These are phyloP conservation scores for Myxozyma vanderwaltii DNA, from an alignment of 805 yeast genomes.

Conservation along the genomic window DNA sequence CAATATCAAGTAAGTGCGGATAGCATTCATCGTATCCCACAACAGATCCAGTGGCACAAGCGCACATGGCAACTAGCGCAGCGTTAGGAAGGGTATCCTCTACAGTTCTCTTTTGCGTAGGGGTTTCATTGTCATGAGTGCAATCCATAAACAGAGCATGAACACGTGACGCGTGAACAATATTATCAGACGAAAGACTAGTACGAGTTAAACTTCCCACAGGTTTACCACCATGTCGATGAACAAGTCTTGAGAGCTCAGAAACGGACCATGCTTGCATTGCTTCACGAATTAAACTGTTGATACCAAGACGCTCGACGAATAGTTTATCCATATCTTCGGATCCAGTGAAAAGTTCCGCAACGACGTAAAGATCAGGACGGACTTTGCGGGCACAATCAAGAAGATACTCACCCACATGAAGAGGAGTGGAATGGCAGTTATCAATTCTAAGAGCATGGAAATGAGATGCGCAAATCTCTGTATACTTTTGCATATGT, in stretches of 20 bases:
- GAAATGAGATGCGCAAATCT: constrained; percentile 69
- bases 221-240: constrained; percentile 92
- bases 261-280: constrained; percentile 93
- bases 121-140: constrained; percentile 93
- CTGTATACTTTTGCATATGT: constrained; percentile 77
- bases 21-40: constrained; percentile 93
- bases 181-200: constrained; percentile 46
- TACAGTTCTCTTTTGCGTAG: constrained; percentile 83
- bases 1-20: constrained; percentile 79
- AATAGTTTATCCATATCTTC: constrained; percentile 86
- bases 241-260: constrained; percentile 82
- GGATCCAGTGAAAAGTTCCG: constrained; percentile 91
- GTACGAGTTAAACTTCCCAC: constrained; percentile 74
- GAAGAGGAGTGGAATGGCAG: constrained; percentile 94
- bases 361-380: constrained; percentile 88
- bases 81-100: constrained; percentile 96
- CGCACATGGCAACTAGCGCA: constrained; percentile 88
- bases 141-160: constrained; percentile 98
- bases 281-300: constrained; percentile 89
- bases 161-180: constrained; percentile 69
- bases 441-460: constrained; percentile 92
- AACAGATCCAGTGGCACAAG: constrained; percentile 91
- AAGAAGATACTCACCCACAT: constrained; percentile 85
- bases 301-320: constrained; percentile 87
- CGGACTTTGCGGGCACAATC: constrained; percentile 85